Percentiles rank a stretch among this genome's conserved stretches.
Conservation (phyloP, 495 filamentous ascomycete species). For the Penicillium riverlandense region DNA sequence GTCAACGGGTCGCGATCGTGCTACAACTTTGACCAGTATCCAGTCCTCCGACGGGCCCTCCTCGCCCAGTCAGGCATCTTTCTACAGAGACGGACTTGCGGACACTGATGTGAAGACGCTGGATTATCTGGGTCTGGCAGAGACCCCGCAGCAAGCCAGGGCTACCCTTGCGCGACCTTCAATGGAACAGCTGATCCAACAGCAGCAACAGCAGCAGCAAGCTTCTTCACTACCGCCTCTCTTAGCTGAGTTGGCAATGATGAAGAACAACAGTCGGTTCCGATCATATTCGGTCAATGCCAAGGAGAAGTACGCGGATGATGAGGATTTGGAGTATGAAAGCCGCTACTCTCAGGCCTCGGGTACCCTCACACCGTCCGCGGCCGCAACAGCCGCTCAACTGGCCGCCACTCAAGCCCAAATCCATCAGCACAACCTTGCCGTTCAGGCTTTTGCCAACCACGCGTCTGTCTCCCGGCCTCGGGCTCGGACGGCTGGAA, state of each 20-base stretch:
- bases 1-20: constrained; percentile 66
- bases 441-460: constrained; percentile 82
- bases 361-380: constrained; percentile 64
- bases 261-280: constrained; percentile 77
- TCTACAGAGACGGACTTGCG: constrained; percentile 77
- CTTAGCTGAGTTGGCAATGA: constrained; percentile 70
- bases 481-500: constrained; percentile 81
- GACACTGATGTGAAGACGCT: constrained; percentile 90
- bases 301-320: constrained; percentile 92
- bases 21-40: constrained; percentile 81
- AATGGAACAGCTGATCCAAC: constrained; percentile 38
- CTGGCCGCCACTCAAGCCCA: constrained; percentile 80
- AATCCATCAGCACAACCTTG: constrained; percentile 87
- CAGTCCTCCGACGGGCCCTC: constrained; percentile 79
- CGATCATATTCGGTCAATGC: constrained; percentile 98
- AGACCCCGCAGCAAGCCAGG: constrained; percentile 79
- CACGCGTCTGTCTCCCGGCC: constrained; percentile 77
- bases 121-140: constrained; percentile 91
- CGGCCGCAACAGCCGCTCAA: constrained; percentile 59
- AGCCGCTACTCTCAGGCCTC: constrained; percentile 51
- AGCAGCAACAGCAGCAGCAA: constrained; percentile 51
- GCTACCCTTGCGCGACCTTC: constrained; percentile 58
- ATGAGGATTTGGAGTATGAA: constrained; percentile 79
- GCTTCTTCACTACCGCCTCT: constrained; percentile 56
- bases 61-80: constrained; percentile 83